phyloP scores from a whole-genome alignment of 352 stramenopile genomes.

The Phytophthora tubulina region DNA sequence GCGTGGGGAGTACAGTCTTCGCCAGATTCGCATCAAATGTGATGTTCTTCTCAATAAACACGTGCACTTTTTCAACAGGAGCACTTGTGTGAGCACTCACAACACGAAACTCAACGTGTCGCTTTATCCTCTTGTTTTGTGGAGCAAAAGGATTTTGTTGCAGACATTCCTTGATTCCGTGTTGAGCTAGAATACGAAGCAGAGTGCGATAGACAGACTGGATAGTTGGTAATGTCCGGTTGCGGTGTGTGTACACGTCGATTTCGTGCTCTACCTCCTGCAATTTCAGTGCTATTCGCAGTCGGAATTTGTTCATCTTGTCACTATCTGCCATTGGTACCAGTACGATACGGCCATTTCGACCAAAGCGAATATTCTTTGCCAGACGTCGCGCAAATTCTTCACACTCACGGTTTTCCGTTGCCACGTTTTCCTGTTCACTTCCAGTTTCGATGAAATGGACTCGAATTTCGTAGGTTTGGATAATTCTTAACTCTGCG shows the following conservation, averaged over 20 bases:
- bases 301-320: conserved; percentile 5
- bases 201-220: conserved; percentile 64
- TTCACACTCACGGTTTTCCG: conserved; percentile 33
- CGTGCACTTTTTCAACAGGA: conserved; percentile 54
- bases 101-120: conserved; percentile 59
- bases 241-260: conserved; percentile 60
- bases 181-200: conserved; percentile 51
- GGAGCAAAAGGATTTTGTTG: conserved; percentile 70
- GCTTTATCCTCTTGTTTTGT: conserved; percentile 56
- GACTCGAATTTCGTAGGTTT: conserved; percentile 67
- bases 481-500: conserved; percentile 58
- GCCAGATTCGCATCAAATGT: conserved; percentile 58
- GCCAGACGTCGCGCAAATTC: conserved; percentile 59
- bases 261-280: conserved; percentile 47
- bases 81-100: conserved; percentile 63
- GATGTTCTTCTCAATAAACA: conserved; percentile 71
- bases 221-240: conserved; percentile 50
- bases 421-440: conserved; percentile 12
- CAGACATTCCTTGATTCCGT: conserved; percentile 75
- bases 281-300: conserved; percentile 56
- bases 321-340: conserved; percentile 18
- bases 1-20: conserved; percentile 69
- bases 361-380: conserved; percentile 71
- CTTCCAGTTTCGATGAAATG: conserved; percentile 33
- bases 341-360: conserved; percentile 64